phyloP scores from a whole-genome alignment of 1,139 yeast genomes.

The Suhomyces choctaworum region DNA sequence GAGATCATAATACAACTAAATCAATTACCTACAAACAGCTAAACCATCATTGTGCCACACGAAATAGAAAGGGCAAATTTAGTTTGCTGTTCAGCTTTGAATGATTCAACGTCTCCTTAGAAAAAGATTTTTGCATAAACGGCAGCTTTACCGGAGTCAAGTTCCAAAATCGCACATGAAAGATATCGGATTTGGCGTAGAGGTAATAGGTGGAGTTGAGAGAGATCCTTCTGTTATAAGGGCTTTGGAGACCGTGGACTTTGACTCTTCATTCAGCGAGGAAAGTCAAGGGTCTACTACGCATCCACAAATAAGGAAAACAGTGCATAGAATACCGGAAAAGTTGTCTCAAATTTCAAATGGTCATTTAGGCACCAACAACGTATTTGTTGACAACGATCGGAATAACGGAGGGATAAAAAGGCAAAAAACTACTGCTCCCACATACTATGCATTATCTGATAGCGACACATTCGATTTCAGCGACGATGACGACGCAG shows the following conservation, averaged over 20 bases:
- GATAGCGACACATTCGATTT: constrained; percentile 12
- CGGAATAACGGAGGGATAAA: background rate
- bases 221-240: constrained; percentile 11
- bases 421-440: background rate
- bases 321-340: no score
- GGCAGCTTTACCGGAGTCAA: constrained; percentile 7
- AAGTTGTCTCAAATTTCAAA: background rate
- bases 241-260: constrained; percentile 13
- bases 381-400: no score
- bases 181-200: background rate
- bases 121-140: no score
- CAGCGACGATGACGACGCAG: constrained; percentile 15
- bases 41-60: no score
- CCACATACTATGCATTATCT: background rate
- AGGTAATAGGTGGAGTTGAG: constrained; percentile 9
- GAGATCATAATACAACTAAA: no score
- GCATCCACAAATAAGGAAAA: no score
- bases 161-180: constrained; percentile 3
- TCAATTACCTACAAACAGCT: no score
- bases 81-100: no score
- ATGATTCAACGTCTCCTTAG: no score
- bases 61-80: no score
- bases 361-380: background rate
- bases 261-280: constrained; percentile 16
- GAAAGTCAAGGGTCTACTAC: constrained; percentile 6